Base-by-base conservation (phyloP, 2,329 filamentous ascomycete species). In the Periconia sp. region DNA sequence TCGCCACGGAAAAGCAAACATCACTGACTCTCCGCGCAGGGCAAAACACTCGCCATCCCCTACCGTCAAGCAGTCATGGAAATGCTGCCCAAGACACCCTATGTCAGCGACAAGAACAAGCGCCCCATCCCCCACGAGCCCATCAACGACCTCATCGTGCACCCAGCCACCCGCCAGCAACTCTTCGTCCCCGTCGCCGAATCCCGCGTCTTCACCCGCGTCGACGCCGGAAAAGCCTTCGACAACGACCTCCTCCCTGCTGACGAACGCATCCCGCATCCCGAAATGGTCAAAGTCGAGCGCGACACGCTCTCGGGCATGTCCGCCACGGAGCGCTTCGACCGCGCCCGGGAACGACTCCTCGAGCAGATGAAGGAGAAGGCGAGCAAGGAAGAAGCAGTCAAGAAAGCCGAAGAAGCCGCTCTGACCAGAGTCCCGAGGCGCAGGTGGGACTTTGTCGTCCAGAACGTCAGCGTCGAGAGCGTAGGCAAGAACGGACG, bases 61-160 rank as follows among this genome's bases (percentile, higher is more conserved):
- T 97, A 97, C 73, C 82, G 88, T 20, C 82, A 83, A 53, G 90
- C 91, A 11, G 81, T 97, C 20, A 80, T 91, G 63, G 76, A 78
- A 33, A 96, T 97, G 92, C 79, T 97, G 6, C 92, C 91, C 2
- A 66, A 61, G 50, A 90, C 85, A n/a, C 76, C 77, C 3, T 75
- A 80, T 55, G 66, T 73, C 31, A 63, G 71, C 45, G 51, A 53
- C 13, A 67, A 71, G 19, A 57, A 59, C 52, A 73, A 75, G 48
- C 72, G 73, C 8, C 75, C 76, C 27, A 59, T 66, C 1, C 67
- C 71, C 9, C 84, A 87, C 65, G 85, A 88, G 70, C 76, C 81
- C 20, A 85, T 87, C 66, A 87, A 87, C 64, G 85, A 87, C 63
- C 79, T 88, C 33, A 81, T 82, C 18, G 70, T 86, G 68, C 83